A percentile compares a stretch with the other conserved stretches of the same genome.
These are phyloP conservation scores for Candida nemodendra DNA, from an alignment of 805 yeast genomes.

Conservation along the genomic window DNA sequence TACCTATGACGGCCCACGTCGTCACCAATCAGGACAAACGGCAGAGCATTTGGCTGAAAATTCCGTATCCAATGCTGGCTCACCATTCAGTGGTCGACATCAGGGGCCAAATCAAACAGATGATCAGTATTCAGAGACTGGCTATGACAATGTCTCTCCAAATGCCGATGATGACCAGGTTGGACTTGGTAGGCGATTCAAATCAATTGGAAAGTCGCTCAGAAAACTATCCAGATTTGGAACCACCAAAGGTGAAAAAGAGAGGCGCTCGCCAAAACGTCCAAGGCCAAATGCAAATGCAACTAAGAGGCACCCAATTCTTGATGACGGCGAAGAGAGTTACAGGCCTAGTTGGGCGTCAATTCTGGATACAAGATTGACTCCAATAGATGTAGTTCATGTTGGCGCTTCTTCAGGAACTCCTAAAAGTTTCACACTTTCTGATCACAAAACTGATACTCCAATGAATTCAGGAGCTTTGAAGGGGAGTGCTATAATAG, in stretches of 20 bases:
- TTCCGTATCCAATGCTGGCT: neutral
- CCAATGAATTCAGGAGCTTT: neutral
- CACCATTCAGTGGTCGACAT: neutral
- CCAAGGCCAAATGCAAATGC: neutral
- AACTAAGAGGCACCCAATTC: neutral
- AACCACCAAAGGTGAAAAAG: neutral
- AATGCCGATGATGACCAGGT: neutral
- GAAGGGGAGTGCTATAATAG: neutral
- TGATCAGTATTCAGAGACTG: neutral
- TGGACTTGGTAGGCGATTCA: slow-evolving; percentile 1
- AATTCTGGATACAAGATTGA: slow-evolving; percentile 11
- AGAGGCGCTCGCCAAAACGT: neutral
- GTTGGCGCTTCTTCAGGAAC: slow-evolving; percentile 14
- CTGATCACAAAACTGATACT: neutral
- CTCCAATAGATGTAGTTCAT: slow-evolving; percentile 22
- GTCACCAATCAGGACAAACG: neutral
- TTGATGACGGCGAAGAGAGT: slow-evolving; percentile 1
- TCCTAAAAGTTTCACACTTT: neutral
- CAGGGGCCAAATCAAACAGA: neutral
- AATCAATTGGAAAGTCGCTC: slow-evolving; percentile 5
- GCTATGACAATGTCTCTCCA: neutral
- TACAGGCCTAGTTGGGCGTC: slow-evolving; percentile 14
- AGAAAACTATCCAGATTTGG: slow-evolving; percentile 6
- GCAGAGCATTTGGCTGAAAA: neutral
- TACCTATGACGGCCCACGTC: neutral